Conservation (phyloP, 805 yeast genomes). For the Yamadazyma nakazawae region DNA sequence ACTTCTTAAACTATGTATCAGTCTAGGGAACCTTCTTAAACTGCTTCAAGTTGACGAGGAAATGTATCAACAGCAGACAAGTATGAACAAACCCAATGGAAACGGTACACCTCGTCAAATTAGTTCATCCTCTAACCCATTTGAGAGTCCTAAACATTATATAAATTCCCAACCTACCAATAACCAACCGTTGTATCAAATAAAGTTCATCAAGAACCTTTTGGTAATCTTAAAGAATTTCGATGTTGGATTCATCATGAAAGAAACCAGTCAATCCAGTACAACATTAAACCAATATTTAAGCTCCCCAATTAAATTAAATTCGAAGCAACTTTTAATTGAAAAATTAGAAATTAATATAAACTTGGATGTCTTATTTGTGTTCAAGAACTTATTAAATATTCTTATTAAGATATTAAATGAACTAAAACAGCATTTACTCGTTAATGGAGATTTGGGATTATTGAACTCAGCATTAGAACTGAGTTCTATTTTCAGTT, state of each 20-base stretch:
- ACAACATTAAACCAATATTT: constrained; percentile 14
- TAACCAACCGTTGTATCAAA: constrained; percentile 27
- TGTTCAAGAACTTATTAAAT: constrained; percentile 32
- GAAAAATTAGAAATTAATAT: constrained; percentile 45
- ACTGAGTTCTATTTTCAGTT: constrained; percentile 37
- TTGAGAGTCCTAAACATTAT: constrained; percentile 15
- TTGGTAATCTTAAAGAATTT: constrained; percentile 34
- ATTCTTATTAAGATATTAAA: constrained; percentile 26
- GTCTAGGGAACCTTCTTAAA: constrained; percentile 40
- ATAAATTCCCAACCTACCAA: constrained; percentile 11
- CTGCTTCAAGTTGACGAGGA: constrained; percentile 35
- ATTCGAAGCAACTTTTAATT: constrained; percentile 38
- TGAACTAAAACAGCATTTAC: constrained; percentile 25
- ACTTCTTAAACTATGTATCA: constrained; percentile 38
- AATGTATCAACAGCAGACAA: constrained; percentile 22
- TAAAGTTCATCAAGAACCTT: constrained; percentile 33
- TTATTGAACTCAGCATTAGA: constrained; percentile 12
- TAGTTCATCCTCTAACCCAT: constrained; percentile 5
- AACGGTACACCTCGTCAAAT: background rate
- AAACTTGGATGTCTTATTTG: constrained; percentile 36
- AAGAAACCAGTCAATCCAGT: constrained; percentile 6
- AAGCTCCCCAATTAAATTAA: constrained; percentile 38
- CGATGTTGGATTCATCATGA: constrained; percentile 30
- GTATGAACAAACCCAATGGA: background rate
- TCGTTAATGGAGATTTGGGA: constrained; percentile 8